Evolutionary conservation across 1,284 basidiomycete genomes (phyloP).

Genomic region (Agroathelia rolfsii): DNA sequence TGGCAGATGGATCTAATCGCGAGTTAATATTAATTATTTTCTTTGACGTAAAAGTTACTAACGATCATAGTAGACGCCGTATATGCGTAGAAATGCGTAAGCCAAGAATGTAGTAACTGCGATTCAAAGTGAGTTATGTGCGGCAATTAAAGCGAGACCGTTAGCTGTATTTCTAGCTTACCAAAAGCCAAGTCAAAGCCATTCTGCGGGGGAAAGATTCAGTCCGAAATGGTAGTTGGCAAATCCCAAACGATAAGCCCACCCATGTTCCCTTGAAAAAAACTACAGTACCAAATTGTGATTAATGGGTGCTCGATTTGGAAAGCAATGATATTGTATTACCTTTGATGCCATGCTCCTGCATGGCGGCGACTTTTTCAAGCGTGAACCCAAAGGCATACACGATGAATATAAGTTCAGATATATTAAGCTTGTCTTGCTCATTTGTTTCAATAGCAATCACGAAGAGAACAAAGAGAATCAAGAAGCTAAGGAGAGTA

Average conservation of each 20-base stretch:
- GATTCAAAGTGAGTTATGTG: constrained; percentile 13
- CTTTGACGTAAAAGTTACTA: constrained; percentile 12
- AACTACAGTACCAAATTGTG: constrained; percentile 35
- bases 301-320: constrained; percentile 5
- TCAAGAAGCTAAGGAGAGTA: constrained; percentile 52
- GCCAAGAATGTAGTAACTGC: constrained; percentile 69
- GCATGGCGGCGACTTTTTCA: constrained; percentile 88
- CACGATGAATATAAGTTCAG: constrained; percentile 71
- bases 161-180: constrained; percentile 19
- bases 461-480: constrained; percentile 78
- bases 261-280: constrained; percentile 81
- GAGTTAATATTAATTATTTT: constrained; percentile 1
- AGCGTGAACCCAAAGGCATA: constrained; percentile 84
- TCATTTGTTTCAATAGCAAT: constrained; percentile 72
- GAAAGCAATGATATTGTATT: constrained; percentile 10
- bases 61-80: constrained; percentile 62
- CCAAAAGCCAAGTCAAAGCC: constrained; percentile 87
- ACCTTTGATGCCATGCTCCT: constrained; percentile 87
- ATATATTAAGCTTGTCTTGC: constrained; percentile 45
- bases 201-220: constrained; percentile 39
- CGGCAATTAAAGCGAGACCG: constrained; percentile 2
- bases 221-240: constrained; percentile 1
- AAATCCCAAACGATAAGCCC: constrained; percentile 11
- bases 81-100: constrained; percentile 63
- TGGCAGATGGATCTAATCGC: constrained; percentile 46